Base-by-base conservation (phyloP, 257 asterid genomes). In the Euphrasia confusa region DNA sequence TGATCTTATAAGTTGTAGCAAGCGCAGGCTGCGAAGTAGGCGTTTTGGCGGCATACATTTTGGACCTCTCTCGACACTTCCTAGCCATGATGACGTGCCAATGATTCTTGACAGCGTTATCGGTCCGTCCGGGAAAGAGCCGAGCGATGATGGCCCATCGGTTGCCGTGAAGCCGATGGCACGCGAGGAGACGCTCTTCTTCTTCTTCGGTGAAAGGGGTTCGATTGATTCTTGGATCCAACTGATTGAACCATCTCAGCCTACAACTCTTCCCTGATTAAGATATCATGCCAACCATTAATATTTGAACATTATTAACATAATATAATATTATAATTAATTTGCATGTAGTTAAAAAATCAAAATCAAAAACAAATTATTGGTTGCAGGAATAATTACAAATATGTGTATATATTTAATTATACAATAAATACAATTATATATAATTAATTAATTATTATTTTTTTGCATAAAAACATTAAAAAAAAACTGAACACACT, bases 71-170 rank as follows among this genome's bases (percentile, higher is more conserved):
- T 48, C 96, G 62, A 60, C 85, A 80, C 72, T 83, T 82, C 48
- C 97, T 52, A 1, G 97, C 95, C 97, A 84, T 86, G 48, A 89
- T 86, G 1, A 90, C 97, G 33, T 90, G 97, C 97, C 97, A 90
- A 15, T 90, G 97, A 64, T 90, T 90, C 80, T 90, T 90, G 10
- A 90, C 95, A 2, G 97, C 97, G 13, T 90, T 90, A 55, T 90
- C 97, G 2, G 97, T 90, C 5, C 97, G 88, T 0, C 97, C 96
- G 0, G 95, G 97, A 48, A 90, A 90, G 24, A 77, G 82, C 40
- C 97, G 63, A 0, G 97, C 96, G 47, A 90, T 90, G 13, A 84
- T 84, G 4, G 97, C 89, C 97, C 97, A 90, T 35, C 95, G 79
- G 72, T 90, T 90, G 0, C 97, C 97, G 49, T 90, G 94, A 37